Percentiles rank a stretch among this genome's conserved stretches.
Conservation (phyloP, 495 filamentous ascomycete species). For the Penicillium nucicola region DNA sequence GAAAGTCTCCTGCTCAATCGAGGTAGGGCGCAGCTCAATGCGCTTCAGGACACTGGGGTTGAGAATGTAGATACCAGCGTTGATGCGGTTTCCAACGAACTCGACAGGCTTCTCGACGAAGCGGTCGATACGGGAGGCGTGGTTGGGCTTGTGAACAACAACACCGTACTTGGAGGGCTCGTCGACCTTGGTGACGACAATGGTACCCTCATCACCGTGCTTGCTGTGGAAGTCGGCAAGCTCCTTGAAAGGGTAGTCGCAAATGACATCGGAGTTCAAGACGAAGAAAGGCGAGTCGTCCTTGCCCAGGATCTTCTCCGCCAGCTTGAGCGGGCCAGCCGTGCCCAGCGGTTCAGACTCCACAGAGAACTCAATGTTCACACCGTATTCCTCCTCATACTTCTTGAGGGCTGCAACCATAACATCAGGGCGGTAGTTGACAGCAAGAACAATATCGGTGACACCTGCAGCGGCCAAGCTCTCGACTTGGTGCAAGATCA, state of each 20-base stretch:
- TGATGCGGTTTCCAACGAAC: slow-evolving; percentile 99
- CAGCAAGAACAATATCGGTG: slow-evolving; percentile 95
- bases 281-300: slow-evolving; percentile 96
- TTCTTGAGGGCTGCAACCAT: slow-evolving; percentile 78
- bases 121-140: slow-evolving; percentile 90
- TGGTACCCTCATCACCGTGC: slow-evolving; percentile 95
- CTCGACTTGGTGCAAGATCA: slow-evolving; percentile 98
- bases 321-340: slow-evolving; percentile 92
- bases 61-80: slow-evolving; percentile 98
- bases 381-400: slow-evolving; percentile 89
- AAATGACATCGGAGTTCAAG: slow-evolving; percentile 97
- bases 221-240: slow-evolving; percentile 83
- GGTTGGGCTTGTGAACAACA: slow-evolving; percentile 93
- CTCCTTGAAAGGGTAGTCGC: slow-evolving; percentile 93
- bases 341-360: slow-evolving; percentile 95
- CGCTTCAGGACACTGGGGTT: slow-evolving; percentile 87
- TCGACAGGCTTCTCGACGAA: slow-evolving; percentile 99
- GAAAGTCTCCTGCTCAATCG: slow-evolving; percentile 99
- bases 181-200: slow-evolving; percentile 98
- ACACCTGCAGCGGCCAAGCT: slow-evolving; percentile 92
- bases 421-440: slow-evolving; percentile 97
- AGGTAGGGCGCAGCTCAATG: slow-evolving; percentile 95
- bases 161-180: slow-evolving; percentile 99
- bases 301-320: slow-evolving; percentile 89
- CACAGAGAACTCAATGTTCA: slow-evolving; percentile 95